These are phyloP conservation scores for Penicillium italicum DNA, from an alignment of 2,329 filamentous ascomycete species.

Conservation along the genomic window DNA sequence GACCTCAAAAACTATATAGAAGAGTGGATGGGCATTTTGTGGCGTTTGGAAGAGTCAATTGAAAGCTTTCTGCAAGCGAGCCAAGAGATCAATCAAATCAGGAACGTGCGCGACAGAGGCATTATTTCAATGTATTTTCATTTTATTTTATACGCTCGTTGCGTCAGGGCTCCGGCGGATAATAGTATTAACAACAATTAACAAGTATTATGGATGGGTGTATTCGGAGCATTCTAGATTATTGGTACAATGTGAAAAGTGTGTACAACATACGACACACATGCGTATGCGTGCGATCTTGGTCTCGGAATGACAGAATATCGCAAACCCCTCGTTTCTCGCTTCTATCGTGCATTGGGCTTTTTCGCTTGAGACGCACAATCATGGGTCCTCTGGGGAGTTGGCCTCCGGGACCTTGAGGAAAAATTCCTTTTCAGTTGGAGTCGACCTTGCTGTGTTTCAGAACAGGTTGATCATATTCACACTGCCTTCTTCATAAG, in stretches of 20 bases:
- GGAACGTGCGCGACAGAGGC: neutral
- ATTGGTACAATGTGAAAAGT: neutral
- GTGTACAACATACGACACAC: neutral
- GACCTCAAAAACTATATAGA: neutral
- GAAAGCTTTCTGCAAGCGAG: neutral
- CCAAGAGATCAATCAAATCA: neutral
- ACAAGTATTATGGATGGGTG: neutral
- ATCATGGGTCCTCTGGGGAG: neutral
- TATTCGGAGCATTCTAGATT: neutral
- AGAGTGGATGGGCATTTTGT: neutral
- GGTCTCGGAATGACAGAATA: constrained; percentile 1
- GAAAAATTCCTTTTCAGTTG: neutral
- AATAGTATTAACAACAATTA: neutral
- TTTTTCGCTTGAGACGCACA: neutral
- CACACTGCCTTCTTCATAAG: neutral
- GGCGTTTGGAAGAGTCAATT: neutral
- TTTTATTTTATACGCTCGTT: neutral
- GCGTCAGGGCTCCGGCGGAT: neutral
- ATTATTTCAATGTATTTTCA: neutral
- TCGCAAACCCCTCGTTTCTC: neutral
- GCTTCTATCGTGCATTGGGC: neutral
- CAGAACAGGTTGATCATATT: neutral
- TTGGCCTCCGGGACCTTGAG: neutral
- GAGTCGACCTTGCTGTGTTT: neutral
- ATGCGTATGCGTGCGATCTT: neutral